Evolutionary conservation across 108 stramenopile species (phyloP).

Genomic region (Mayamaea pseudoterrestris): DNA sequence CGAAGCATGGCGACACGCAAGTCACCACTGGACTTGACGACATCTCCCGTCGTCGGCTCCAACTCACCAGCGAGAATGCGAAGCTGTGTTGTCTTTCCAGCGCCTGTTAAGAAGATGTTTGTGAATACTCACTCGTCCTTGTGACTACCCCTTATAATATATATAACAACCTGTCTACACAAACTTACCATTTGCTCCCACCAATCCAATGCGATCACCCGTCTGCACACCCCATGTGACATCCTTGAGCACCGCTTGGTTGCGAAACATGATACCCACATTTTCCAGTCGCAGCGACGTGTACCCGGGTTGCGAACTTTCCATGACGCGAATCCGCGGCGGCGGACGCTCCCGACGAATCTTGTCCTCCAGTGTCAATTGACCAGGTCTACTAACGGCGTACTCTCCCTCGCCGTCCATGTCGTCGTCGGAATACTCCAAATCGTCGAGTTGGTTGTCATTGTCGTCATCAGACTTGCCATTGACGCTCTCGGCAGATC

Average conservation of each 20-base stretch:
- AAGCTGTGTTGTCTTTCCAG: conserved; percentile 88
- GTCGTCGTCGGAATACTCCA: not conserved
- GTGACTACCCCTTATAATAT: no score
- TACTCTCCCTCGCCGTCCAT: conserved; percentile 5
- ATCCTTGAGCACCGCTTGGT: conserved; percentile 87
- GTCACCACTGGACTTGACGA: conserved; percentile 69
- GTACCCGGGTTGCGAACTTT: conserved; percentile 76
- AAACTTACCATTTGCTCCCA: conserved; percentile 19
- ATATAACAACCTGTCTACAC: not conserved
- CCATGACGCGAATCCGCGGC: conserved; percentile 84
- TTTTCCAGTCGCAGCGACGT: conserved; percentile 80
- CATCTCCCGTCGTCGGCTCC: conserved; percentile 89
- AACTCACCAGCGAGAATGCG: conserved; percentile 87
- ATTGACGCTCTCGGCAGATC: conserved; percentile 4
- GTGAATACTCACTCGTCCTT: no score
- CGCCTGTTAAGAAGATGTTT: no score
- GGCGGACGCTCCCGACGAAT: conserved; percentile 88
- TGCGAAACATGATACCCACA: conserved; percentile 85
- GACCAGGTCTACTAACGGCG: no score
- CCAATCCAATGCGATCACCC: conserved; percentile 89
- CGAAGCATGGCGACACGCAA: conserved; percentile 87
- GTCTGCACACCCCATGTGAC: conserved; percentile 93
- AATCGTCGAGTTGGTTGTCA: not conserved
- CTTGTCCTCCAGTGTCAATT: conserved; percentile 79
- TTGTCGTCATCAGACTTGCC: not conserved